A percentile compares a stretch with the other conserved stretches of the same genome.
Evolutionary conservation across 139 green algal genomes (phyloP).

Genomic region (Pycnococcus provasolii): DNA sequence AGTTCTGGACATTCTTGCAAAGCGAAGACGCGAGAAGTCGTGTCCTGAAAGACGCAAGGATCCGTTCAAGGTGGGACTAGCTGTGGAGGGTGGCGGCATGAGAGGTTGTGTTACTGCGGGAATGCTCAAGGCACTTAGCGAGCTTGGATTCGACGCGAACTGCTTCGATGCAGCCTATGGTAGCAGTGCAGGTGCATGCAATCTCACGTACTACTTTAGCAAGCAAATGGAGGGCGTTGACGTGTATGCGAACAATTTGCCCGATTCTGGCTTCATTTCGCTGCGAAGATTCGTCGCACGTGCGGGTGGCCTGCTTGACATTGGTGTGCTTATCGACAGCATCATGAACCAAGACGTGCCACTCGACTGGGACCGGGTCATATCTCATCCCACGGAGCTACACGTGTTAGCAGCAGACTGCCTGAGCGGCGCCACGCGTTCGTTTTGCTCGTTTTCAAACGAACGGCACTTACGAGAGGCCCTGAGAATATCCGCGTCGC

Average conservation of each 20-base stretch:
- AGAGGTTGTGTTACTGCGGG: conserved; percentile 51
- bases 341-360: conserved; percentile 58
- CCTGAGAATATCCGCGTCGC: too few species aligned
- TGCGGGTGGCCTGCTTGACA: too few species aligned
- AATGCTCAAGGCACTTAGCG: conserved; percentile 53
- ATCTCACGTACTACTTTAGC: conserved; percentile 71
- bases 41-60: conserved; percentile 32
- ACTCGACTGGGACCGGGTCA: conserved; percentile 54
- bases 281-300: conserved; percentile 32
- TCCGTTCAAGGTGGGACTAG: conserved; percentile 59
- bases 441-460: too few species aligned
- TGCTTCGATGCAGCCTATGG: conserved; percentile 80
- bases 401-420: too few species aligned
- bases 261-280: conserved; percentile 52
- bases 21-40: too few species aligned
- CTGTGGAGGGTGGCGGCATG: conserved; percentile 84
- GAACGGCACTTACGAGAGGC: too few species aligned
- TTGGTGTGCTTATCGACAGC: conserved; percentile 40
- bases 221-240: conserved; percentile 46
- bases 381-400: conserved; percentile 3
- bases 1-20: too few species aligned
- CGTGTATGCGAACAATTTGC: conserved; percentile 72
- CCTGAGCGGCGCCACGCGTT: too few species aligned
- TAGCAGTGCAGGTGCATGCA: conserved; percentile 67
- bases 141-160: conserved; percentile 43